Percentiles rank a stretch among this genome's conserved stretches.
These are phyloP conservation scores for Colletotrichum viniferum DNA, from an alignment of 2,329 filamentous ascomycete genomes.

Conservation along the genomic window DNA sequence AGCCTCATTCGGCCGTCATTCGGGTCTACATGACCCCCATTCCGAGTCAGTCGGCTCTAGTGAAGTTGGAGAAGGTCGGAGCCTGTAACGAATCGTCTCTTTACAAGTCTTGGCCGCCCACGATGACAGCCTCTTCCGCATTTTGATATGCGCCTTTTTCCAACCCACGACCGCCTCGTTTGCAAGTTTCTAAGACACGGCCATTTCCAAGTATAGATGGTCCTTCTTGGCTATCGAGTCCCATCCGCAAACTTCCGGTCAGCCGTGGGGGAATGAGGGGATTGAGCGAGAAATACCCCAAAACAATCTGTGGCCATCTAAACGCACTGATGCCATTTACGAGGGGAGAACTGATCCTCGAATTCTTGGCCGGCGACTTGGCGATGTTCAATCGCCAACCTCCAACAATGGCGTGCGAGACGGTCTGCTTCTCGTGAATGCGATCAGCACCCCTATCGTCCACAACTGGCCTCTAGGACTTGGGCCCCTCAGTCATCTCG, in stretches of 20 bases:
- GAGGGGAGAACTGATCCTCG: background rate
- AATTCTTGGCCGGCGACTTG: constrained; percentile 3
- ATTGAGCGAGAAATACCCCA: constrained; percentile 2
- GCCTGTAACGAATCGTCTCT: background rate
- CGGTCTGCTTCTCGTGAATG: background rate
- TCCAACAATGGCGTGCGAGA: background rate
- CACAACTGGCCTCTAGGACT: background rate
- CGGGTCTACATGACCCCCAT: constrained; percentile 12
- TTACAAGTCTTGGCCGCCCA: constrained; percentile 2
- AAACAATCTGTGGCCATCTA: background rate
- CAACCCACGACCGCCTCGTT: constrained; percentile 12
- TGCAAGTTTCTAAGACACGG: constrained; percentile 5
- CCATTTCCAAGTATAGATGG: constrained; percentile 12
- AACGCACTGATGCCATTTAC: background rate
- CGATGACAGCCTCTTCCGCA: background rate
- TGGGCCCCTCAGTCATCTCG: background rate
- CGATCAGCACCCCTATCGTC: background rate
- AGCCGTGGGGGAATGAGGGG: background rate
- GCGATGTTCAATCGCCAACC: background rate
- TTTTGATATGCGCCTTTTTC: constrained; percentile 14
- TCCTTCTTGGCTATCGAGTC: constrained; percentile 9
- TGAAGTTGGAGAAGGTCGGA: constrained; percentile 3
- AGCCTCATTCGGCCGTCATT: constrained; percentile 8
- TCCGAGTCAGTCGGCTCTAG: constrained; percentile 11
- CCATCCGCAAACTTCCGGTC: constrained; percentile 12